phyloP scores from a whole-genome alignment of 2,329 filamentous ascomycete species.

The Fusarium albosuccineum region DNA sequence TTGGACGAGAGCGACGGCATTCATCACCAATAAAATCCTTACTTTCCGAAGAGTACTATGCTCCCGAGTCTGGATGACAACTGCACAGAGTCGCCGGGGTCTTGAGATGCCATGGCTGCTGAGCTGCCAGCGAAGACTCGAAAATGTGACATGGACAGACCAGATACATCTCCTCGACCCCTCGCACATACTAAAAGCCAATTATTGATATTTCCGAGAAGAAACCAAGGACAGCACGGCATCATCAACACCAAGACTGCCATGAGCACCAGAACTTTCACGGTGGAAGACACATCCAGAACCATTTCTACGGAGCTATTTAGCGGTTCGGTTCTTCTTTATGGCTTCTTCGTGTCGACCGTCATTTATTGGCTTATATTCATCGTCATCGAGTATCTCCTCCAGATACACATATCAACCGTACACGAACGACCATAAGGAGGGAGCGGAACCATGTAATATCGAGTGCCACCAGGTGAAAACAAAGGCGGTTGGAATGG shows the following conservation, averaged over 20 bases:
- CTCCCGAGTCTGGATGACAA: neutral
- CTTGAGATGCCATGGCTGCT: constrained; percentile 1
- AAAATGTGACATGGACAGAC: neutral
- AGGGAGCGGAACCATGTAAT: too few species aligned
- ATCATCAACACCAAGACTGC: neutral
- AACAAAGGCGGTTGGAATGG: too few species aligned
- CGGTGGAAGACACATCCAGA: neutral
- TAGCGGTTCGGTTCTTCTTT: constrained; percentile 38
- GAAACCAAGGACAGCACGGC: neutral
- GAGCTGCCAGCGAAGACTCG: neutral
- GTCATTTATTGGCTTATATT: constrained; percentile 41
- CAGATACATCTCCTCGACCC: too few species aligned
- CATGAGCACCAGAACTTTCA: neutral
- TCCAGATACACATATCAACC: constrained; percentile 16
- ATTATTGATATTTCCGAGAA: neutral
- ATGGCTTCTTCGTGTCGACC: constrained; percentile 30
- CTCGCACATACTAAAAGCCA: neutral
- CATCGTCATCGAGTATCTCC: constrained; percentile 18
- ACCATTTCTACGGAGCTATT: constrained; percentile 16
- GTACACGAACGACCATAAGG: constrained; percentile 27
- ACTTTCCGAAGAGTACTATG: constrained; percentile 20
- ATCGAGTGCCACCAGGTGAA: too few species aligned
- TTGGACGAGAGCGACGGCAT: constrained; percentile 38
- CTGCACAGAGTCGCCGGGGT: neutral
- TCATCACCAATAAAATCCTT: constrained; percentile 39